Evolutionary conservation across 116 monocot genomes (phyloP).

Genomic region (Dioscorea cayenensis): DNA sequence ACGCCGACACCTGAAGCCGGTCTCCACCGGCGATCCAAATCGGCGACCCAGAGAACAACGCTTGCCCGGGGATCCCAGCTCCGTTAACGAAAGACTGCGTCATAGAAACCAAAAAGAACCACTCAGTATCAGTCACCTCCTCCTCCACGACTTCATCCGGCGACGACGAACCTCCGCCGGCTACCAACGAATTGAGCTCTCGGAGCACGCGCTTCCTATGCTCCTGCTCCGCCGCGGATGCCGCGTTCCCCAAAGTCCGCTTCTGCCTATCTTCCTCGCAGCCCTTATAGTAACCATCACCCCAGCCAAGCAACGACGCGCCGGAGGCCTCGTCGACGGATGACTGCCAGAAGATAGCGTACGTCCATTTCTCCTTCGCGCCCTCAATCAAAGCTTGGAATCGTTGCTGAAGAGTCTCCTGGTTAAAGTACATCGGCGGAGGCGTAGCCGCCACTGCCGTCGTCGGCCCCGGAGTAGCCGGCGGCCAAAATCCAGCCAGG

Average conservation of each 20-base stretch:
- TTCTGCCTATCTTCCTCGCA: constrained; percentile 48
- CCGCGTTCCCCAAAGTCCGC: constrained; percentile 6
- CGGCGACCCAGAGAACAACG: constrained; percentile 26
- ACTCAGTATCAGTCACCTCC: constrained; percentile 45
- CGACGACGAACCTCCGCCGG: constrained; percentile 19
- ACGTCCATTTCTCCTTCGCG: constrained; percentile 45
- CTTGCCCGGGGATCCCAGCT: constrained; percentile 31
- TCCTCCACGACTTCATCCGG: constrained; percentile 32
- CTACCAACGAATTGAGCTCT: constrained; percentile 58
- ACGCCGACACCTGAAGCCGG: constrained; percentile 17
- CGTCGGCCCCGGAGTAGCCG: neutral
- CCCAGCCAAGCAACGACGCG: constrained; percentile 65
- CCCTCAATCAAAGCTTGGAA: constrained; percentile 55
- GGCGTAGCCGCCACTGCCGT: neutral
- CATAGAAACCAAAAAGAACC: constrained; percentile 56
- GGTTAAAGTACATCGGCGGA: constrained; percentile 21
- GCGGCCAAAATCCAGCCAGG: constrained; percentile 7
- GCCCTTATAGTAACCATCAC: constrained; percentile 76
- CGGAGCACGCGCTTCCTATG: constrained; percentile 55
- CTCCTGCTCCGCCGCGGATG: constrained; percentile 43
- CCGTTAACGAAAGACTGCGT: constrained; percentile 45
- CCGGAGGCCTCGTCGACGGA: constrained; percentile 34
- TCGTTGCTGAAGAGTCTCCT: constrained; percentile 69
- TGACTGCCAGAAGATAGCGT: constrained; percentile 81
- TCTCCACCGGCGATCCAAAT: constrained; percentile 49